phyloP scores from a whole-genome alignment of 2,329 filamentous ascomycete species.

The Colletotrichum neosansevieriae region DNA sequence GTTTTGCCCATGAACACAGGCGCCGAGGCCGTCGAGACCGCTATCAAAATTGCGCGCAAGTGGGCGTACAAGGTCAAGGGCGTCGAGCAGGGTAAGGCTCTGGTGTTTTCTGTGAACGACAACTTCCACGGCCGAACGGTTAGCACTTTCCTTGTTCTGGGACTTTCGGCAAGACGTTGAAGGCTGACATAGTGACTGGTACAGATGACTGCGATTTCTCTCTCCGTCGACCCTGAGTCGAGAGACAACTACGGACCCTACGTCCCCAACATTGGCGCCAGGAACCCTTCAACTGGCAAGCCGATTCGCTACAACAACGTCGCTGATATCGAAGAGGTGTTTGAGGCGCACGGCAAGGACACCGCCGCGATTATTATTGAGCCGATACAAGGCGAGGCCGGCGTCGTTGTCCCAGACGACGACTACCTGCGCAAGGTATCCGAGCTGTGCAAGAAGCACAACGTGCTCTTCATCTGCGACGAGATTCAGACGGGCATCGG shows the following conservation, averaged over 20 bases:
- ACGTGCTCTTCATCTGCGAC: slow-evolving; percentile 95
- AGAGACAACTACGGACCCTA: slow-evolving; percentile 98
- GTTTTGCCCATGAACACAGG: slow-evolving; percentile 98
- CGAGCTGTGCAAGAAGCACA: slow-evolving; percentile 92
- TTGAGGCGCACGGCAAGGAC: slow-evolving; percentile 84
- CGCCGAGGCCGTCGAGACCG: slow-evolving; percentile 95
- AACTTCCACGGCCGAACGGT: slow-evolving; percentile 98
- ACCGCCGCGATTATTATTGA: slow-evolving; percentile 95
- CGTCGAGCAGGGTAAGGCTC: slow-evolving; percentile 84
- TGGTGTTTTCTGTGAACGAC: slow-evolving; percentile 86
- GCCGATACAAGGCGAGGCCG: slow-evolving; percentile 97
- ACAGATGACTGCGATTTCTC: slow-evolving; percentile 87
- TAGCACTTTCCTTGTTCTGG: slow-evolving; percentile 51
- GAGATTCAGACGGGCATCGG: slow-evolving; percentile 99
- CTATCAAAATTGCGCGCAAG: slow-evolving; percentile 94
- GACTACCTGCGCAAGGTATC: slow-evolving; percentile 86
- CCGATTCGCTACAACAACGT: slow-evolving; percentile 89
- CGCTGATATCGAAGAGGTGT: slow-evolving; percentile 79
- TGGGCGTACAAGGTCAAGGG: slow-evolving; percentile 98
- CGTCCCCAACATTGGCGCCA: slow-evolving; percentile 86
- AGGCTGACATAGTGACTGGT: slow-evolving; percentile 35
- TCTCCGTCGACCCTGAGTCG: slow-evolving; percentile 95
- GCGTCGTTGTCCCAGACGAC: slow-evolving; percentile 93
- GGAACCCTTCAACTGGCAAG: slow-evolving; percentile 78
- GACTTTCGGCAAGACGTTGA: neutral